Percentiles rank a stretch among this genome's conserved stretches.
phyloP scores from a whole-genome alignment of 2,329 filamentous ascomycete species.

The Stromatinia cepivora region DNA sequence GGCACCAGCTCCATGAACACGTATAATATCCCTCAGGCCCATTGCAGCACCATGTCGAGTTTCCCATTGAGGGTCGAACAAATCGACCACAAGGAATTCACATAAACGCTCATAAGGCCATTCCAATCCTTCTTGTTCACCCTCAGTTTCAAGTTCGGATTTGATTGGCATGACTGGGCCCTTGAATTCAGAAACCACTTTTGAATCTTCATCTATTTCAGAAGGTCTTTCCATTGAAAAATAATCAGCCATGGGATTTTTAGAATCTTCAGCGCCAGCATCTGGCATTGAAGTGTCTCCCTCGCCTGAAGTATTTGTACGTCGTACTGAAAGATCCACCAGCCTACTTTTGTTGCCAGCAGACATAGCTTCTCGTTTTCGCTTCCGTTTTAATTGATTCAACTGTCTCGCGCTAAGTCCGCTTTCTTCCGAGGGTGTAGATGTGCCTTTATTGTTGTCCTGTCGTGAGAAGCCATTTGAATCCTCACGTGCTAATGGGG shows the following conservation, averaged over 20 bases:
- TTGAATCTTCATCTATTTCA: constrained; percentile 82
- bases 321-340: constrained; percentile 77
- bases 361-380: constrained; percentile 85
- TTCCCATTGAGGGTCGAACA: constrained; percentile 94
- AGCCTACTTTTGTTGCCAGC: constrained; percentile 88
- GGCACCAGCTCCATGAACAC: constrained; percentile 87
- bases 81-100: constrained; percentile 88
- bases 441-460: constrained; percentile 39
- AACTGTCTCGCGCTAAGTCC: constrained; percentile 88
- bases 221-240: constrained; percentile 81
- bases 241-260: constrained; percentile 69
- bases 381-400: constrained; percentile 91
- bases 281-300: constrained; percentile 50
- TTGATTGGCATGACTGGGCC: constrained; percentile 79
- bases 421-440: constrained; percentile 57
- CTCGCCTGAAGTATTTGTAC: constrained; percentile 32
- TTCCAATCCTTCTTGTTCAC: constrained; percentile 73
- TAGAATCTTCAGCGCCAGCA: constrained; percentile 64
- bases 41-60: constrained; percentile 94
- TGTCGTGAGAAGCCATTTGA: constrained; percentile 43
- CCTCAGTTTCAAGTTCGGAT: constrained; percentile 77
- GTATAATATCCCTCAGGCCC: constrained; percentile 86
- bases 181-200: constrained; percentile 95
- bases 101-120: constrained; percentile 96
- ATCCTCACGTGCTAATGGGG: constrained; percentile 26